These are phyloP conservation scores for Trichoderma atroviride DNA, from an alignment of 2,329 filamentous ascomycete genomes.

Conservation along the genomic window DNA sequence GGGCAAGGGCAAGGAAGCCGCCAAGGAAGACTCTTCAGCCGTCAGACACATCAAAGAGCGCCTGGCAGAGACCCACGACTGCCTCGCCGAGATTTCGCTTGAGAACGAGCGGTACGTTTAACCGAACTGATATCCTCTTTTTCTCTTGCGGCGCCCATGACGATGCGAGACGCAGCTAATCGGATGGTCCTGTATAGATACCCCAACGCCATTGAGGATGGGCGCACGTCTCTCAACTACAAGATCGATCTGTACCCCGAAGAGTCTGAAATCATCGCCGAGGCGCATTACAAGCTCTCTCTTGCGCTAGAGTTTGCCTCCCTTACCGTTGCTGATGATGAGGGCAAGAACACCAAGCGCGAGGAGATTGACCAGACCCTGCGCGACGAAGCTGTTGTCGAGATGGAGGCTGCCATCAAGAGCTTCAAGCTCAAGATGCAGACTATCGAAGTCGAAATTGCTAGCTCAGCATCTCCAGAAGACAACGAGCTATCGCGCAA, in stretches of 20 bases:
- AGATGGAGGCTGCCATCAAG: constrained; percentile 74
- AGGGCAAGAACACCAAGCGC: constrained; percentile 50
- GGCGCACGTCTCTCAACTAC: constrained; percentile 73
- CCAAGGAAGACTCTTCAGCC: constrained; percentile 45
- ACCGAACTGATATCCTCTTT: background rate
- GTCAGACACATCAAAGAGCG: constrained; percentile 74
- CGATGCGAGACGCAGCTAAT: background rate
- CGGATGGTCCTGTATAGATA: constrained; percentile 56
- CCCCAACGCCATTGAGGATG: constrained; percentile 81
- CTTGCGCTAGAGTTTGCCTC: constrained; percentile 93
- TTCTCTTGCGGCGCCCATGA: background rate
- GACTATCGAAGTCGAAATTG: constrained; percentile 68
- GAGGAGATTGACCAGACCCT: constrained; percentile 66
- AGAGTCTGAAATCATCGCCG: constrained; percentile 83
- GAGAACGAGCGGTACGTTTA: constrained; percentile 77
- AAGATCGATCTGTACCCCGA: constrained; percentile 78
- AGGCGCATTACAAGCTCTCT: constrained; percentile 95
- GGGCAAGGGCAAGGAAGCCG: constrained; percentile 48
- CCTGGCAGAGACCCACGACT: constrained; percentile 88
- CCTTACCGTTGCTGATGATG: constrained; percentile 62
- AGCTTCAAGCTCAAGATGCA: constrained; percentile 72
- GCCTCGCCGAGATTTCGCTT: constrained; percentile 93
- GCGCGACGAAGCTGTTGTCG: constrained; percentile 68
- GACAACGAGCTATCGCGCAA: constrained; percentile 66
- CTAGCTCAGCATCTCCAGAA: constrained; percentile 63